phyloP scores from a whole-genome alignment of 2,329 filamentous ascomycete species.

The Purpureocillium lavendulum region DNA sequence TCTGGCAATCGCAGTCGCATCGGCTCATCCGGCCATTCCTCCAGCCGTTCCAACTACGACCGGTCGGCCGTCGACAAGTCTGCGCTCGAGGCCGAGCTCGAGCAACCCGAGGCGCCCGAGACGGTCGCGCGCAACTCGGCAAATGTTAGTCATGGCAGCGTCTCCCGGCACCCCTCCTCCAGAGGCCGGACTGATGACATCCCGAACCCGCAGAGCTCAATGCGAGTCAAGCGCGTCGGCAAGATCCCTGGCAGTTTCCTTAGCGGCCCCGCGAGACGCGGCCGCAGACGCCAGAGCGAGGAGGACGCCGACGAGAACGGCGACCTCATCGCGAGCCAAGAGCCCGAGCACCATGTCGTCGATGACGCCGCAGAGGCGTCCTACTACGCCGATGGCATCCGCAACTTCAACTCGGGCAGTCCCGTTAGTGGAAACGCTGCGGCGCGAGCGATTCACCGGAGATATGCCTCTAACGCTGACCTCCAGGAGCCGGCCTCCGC shows the following conservation, averaged over 20 bases:
- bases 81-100: conserved; percentile 33
- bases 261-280: conserved; percentile 70
- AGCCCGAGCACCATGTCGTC: conserved; percentile 31
- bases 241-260: conserved; percentile 70
- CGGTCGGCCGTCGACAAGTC: conserved; percentile 25
- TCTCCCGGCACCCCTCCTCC: conserved; percentile 43
- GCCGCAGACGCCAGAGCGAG: conserved; percentile 58
- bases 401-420: conserved; percentile 50
- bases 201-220: conserved; percentile 58
- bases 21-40: conserved; percentile 26
- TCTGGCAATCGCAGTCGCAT: conserved; percentile 34
- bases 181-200: conserved; percentile 53
- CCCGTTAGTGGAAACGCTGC: conserved; percentile 42
- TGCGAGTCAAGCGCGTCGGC: conserved; percentile 69
- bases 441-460: conserved; percentile 31
- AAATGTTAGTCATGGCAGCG: conserved; percentile 40
- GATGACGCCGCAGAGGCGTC: no score
- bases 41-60: conserved; percentile 24
- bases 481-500: conserved; percentile 20
- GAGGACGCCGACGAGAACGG: conserved; percentile 50
- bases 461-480: conserved; percentile 28
- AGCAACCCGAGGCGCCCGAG: conserved; percentile 38
- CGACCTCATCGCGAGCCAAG: conserved; percentile 27
- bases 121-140: conserved; percentile 40
- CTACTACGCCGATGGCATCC: conserved; percentile 33